A percentile compares a stretch with the other conserved stretches of the same genome.
Conservation (phyloP, 2,329 filamentous ascomycete genomes). For the Tetracladium maxilliforme region DNA sequence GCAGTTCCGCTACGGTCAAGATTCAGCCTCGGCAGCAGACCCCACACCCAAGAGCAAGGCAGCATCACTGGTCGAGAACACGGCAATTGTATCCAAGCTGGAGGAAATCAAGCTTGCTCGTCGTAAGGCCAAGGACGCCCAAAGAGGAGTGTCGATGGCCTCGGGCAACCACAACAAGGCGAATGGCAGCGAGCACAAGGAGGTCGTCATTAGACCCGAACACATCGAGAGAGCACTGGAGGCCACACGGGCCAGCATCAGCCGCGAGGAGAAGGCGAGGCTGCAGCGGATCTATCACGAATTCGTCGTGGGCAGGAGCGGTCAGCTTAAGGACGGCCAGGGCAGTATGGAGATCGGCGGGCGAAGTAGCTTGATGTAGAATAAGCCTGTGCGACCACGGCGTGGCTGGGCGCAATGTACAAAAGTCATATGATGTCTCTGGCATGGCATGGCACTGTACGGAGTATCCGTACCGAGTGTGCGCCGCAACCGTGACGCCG, state of each 20-base stretch:
- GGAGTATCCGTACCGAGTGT: too few species aligned
- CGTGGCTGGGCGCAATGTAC: too few species aligned
- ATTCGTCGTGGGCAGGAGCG: constrained; percentile 84
- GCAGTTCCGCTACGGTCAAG: constrained; percentile 69
- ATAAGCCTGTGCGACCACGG: too few species aligned
- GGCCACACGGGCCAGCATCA: constrained; percentile 71
- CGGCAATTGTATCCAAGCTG: constrained; percentile 68
- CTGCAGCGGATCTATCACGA: constrained; percentile 76
- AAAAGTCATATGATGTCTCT: too few species aligned
- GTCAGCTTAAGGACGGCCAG: constrained; percentile 90
- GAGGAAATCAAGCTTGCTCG: constrained; percentile 62
- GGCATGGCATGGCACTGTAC: too few species aligned
- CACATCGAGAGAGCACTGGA: constrained; percentile 69
- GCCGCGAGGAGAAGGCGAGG: constrained; percentile 57
- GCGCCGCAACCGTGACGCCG: too few species aligned
- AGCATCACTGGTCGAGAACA: constrained; percentile 55
- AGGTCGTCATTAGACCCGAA: constrained; percentile 73
- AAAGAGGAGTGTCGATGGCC: constrained; percentile 8
- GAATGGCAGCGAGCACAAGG: constrained; percentile 28
- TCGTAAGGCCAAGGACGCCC: constrained; percentile 17
- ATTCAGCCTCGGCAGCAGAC: constrained; percentile 22
- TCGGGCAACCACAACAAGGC: constrained; percentile 12
- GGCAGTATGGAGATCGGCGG: constrained; percentile 86
- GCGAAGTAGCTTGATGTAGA: constrained; percentile 86
- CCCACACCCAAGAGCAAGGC: constrained; percentile 32